phyloP scores from a whole-genome alignment of 1,284 basidiomycete species.

The Pterula multifida region DNA sequence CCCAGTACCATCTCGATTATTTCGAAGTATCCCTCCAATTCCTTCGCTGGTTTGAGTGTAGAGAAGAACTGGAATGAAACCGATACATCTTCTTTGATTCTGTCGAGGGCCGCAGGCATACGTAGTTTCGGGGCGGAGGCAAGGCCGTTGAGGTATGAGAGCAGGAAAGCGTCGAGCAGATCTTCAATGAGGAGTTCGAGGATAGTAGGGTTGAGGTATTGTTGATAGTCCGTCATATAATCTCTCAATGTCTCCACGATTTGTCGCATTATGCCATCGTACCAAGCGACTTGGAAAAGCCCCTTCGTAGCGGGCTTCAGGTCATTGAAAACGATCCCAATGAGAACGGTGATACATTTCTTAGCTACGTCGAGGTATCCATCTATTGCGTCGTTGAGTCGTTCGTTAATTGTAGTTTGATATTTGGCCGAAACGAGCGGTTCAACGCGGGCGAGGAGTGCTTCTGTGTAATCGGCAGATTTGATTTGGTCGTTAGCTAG shows the following conservation, averaged over 20 bases:
- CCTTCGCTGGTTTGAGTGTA: conserved; percentile 67
- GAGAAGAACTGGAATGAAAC: conserved; percentile 76
- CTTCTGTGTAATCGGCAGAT: conserved; percentile 88
- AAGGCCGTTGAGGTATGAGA: conserved; percentile 83
- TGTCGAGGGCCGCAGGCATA: conserved; percentile 76
- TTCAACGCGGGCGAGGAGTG: conserved; percentile 77
- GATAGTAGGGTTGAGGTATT: conserved; percentile 83
- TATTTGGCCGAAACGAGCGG: conserved; percentile 92
- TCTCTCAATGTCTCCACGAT: conserved; percentile 95
- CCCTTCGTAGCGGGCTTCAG: conserved; percentile 80
- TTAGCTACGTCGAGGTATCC: conserved; percentile 98
- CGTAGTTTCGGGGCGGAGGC: conserved; percentile 79
- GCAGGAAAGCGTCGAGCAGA: conserved; percentile 84
- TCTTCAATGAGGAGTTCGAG: conserved; percentile 92
- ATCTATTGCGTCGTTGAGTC: conserved; percentile 92
- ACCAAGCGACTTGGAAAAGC: conserved; percentile 83
- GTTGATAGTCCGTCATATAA: conserved; percentile 88
- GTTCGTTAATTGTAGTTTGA: conserved; percentile 69
- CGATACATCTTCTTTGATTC: conserved; percentile 75
- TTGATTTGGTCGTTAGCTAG: conserved; percentile 99
- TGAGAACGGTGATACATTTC: conserved; percentile 89
- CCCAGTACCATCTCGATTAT: conserved; percentile 80
- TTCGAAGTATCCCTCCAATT: conserved; percentile 77
- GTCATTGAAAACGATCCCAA: conserved; percentile 94
- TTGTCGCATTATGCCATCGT: conserved; percentile 74